Evolutionary conservation across 2,329 filamentous ascomycete genomes (phyloP).

Genomic region (Alternaria metachromatica): DNA sequence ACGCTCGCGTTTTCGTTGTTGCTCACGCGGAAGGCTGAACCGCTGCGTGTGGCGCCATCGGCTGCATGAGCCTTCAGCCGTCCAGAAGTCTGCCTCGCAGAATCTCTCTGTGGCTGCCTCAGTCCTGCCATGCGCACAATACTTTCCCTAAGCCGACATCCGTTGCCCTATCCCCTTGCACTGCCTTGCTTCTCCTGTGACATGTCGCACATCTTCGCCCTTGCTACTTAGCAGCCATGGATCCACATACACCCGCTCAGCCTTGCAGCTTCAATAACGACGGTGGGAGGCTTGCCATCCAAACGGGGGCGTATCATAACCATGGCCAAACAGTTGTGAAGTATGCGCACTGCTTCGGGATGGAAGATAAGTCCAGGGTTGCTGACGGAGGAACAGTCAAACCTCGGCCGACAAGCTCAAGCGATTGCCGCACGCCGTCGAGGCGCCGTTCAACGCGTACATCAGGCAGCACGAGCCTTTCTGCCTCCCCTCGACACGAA

Average conservation of each 20-base stretch:
- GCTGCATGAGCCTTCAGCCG: background rate
- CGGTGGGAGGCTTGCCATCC: background rate
- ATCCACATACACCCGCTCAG: background rate
- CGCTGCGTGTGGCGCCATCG: background rate
- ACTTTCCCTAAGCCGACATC: background rate
- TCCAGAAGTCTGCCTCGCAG: background rate
- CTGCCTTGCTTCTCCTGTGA: too few species aligned
- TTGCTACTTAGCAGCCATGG: too few species aligned
- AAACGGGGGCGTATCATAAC: background rate
- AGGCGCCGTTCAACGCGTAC: conserved; percentile 31
- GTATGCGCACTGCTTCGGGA: background rate
- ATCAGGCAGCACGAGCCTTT: conserved; percentile 22
- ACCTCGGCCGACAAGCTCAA: background rate
- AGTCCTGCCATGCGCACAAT: background rate
- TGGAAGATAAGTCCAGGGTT: background rate
- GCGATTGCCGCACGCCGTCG: conserved; percentile 7
- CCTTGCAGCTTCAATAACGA: background rate
- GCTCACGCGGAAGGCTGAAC: background rate
- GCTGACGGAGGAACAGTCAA: background rate
- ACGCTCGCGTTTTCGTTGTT: background rate
- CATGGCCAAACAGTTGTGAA: background rate
- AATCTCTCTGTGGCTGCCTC: background rate
- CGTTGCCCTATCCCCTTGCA: background rate
- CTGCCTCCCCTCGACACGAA: conserved; percentile 33
- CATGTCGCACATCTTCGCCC: too few species aligned